Base-by-base conservation (phyloP, 1,139 yeast genomes). In the Sugiyamaella xylanicola region DNA sequence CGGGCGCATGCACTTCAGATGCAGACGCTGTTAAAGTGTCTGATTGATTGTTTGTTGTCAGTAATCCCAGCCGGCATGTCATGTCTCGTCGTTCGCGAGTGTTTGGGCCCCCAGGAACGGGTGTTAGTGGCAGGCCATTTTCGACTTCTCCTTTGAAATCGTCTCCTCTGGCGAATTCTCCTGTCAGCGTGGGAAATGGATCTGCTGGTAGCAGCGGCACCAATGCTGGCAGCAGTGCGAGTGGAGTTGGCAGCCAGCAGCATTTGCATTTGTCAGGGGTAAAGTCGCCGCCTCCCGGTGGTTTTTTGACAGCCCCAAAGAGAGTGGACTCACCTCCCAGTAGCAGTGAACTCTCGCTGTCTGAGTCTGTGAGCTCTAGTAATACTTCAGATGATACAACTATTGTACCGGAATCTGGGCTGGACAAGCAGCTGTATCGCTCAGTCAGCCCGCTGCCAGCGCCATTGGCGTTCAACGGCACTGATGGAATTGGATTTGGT, bases 341-440 rank as follows among this genome's bases (percentile, higher is more conserved):
- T 16, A 59, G 61, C 27, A 59, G 61, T 29, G 61, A 59, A 37
- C 51, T 61, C 7, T 60, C 64, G n/a, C 51, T 61, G 29, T 22
- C 36, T 20, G 64, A 60, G 13, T 63, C 65, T 4, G 57, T 59
- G 21, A 61, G 64, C 8, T 60, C 65, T 2, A 48, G 56, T 22
- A 45, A 32, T 9, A 50, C 62, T 5, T 53, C 53, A 1, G 54
- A 61, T 8, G 60, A 61, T 9, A 57, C 47, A 11, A 21, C 39
- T 8, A 37, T 46, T 15, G 50, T 48, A 16, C 46, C 41, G 25
- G 46, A 39, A 8, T 25, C 52, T 5, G 46, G 16, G 17, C 16
- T 40, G 45, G 45, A 39, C 3, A 36, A 20, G 16, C 29, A n/a
- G n/a, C 15, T 9, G 20, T 45, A 11, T 27, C 8, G 25, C 22